Base-by-base conservation (phyloP, 2,329 filamentous ascomycete species). In the Gaeumannomyces tritici region DNA sequence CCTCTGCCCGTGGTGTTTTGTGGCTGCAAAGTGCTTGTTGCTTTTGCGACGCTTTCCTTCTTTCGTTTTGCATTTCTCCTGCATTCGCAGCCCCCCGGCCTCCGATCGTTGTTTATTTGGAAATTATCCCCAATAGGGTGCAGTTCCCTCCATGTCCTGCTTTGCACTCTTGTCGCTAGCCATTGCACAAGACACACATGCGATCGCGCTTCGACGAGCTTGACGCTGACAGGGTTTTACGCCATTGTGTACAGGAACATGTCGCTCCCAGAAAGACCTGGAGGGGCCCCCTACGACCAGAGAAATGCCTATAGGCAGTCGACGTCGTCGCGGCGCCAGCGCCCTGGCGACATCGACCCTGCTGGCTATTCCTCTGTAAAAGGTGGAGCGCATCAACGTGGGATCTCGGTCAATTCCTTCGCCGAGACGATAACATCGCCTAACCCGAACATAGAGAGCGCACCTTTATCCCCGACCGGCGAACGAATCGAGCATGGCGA, bases 261-360 rank as follows among this genome's bases (percentile, higher is more conserved):
- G 84, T 84, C 84, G 75, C 80, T 84, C 67, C 83, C 83, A 66
- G 79, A 83, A 72, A 82, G 88, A 73, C 89, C 89, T 63, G 85
- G 86, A 70, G 82, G 82, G 67, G 81, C 79, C 67, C 81, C 86
- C 65, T 83, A 82, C 69, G 84, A 88, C 67, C 82, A 85, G 64
- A 80, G 83, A 69, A 82, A 79, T 70, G 78, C 83, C 63, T 91
- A 90, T 74, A 83, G 88, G 68, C 85, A 87, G 66, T 88, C 89
- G 56, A n/a, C 42, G 42, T 82, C 85, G 29, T 84, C 86, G 62
- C 85, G 89, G 69, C 86, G 88, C 68, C 79, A 77, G 61, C 83
- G 83, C 63, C 84, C 85, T 59, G 82, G 82, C 63, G 90, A 96
- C 71, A 78, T 90, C 69, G 91, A 96, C 73, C 79, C 86, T 51